Conservation (phyloP, 2,329 filamentous ascomycete species). For the Acrocalymma vagum region DNA sequence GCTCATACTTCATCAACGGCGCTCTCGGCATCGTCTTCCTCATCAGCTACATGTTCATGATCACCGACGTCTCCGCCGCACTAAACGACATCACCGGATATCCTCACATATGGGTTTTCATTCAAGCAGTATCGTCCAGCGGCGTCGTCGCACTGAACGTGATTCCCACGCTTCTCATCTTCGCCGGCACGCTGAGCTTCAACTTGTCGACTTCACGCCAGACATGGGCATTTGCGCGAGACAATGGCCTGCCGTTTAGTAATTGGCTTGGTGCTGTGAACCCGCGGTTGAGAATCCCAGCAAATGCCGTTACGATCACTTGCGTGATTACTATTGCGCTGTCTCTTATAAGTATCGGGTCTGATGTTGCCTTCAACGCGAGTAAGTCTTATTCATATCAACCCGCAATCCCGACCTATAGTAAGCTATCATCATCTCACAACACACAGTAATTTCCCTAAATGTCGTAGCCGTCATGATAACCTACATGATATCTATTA, state of each 20-base stretch:
- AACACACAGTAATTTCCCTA: slow-evolving; percentile 46
- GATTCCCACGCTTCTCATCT: slow-evolving; percentile 40
- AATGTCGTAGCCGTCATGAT: slow-evolving; percentile 48
- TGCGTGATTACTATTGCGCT: slow-evolving; percentile 36
- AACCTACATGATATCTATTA: slow-evolving; percentile 52
- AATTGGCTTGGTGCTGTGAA: slow-evolving; percentile 37
- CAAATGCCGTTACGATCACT: slow-evolving; percentile 41
- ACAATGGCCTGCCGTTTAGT: slow-evolving; percentile 43
- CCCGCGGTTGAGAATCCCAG: slow-evolving; percentile 35
- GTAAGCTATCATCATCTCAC: slow-evolving; percentile 9
- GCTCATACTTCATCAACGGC: slow-evolving; percentile 51
- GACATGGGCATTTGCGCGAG: slow-evolving; percentile 47
- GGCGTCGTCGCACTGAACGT: slow-evolving; percentile 40
- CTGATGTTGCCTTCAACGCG: slow-evolving; percentile 43
- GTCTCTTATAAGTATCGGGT: slow-evolving; percentile 46
- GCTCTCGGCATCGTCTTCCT: slow-evolving; percentile 44
- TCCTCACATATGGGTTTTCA: slow-evolving; percentile 46
- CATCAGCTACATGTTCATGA: slow-evolving; percentile 43
- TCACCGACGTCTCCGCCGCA: slow-evolving; percentile 39
- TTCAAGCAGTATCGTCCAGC: slow-evolving; percentile 30
- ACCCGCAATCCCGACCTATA: background rate
- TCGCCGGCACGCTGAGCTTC: slow-evolving; percentile 40
- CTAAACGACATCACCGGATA: slow-evolving; percentile 39
- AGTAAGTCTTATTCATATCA: slow-evolving; percentile 26
- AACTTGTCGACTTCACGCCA: slow-evolving; percentile 43